These are phyloP conservation scores for Massariosphaeria phaeospora DNA, from an alignment of 495 filamentous ascomycete genomes.

Conservation along the genomic window DNA sequence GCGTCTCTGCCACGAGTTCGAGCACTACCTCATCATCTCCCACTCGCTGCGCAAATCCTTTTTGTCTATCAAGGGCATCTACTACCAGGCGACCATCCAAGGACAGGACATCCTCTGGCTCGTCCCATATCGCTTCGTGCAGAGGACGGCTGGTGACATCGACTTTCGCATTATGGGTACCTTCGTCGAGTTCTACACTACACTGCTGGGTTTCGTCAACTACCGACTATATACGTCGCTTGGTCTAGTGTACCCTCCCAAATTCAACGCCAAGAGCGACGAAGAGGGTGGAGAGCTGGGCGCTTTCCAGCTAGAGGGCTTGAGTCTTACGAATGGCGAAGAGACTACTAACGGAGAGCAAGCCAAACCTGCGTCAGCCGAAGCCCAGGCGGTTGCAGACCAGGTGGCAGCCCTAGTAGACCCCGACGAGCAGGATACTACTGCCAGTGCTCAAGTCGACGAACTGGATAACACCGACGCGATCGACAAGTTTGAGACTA, in stretches of 20 bases:
- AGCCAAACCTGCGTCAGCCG: conserved; percentile 14
- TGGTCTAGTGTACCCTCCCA: conserved; percentile 89
- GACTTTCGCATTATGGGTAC: conserved; percentile 99
- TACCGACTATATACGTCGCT: conserved; percentile 86
- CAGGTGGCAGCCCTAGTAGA: conserved; percentile 33
- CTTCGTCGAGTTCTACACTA: conserved; percentile 98
- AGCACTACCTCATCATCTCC: conserved; percentile 91
- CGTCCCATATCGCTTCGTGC: conserved; percentile 95
- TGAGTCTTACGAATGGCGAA: conserved; percentile 42
- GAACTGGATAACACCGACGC: conserved; percentile 53
- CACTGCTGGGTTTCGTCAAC: conserved; percentile 90
- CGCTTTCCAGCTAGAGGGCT: conserved; percentile 84
- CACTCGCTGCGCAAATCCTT: conserved; percentile 91
- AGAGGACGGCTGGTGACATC: conserved; percentile 82
- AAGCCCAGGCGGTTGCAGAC: conserved; percentile 41
- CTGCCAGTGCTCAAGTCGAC: conserved; percentile 41
- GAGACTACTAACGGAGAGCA: conserved; percentile 33
- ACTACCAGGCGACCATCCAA: conserved; percentile 97
- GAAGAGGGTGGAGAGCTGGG: conserved; percentile 83
- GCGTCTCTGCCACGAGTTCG: conserved; percentile 84
- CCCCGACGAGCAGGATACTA: conserved; percentile 36
- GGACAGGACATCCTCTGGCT: conserved; percentile 98
- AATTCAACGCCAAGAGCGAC: conserved; percentile 81
- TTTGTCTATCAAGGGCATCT: conserved; percentile 97
- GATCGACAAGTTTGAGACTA: conserved; percentile 84